Evolutionary conservation across 768 basidiomycete species (phyloP), one percentile per base, ranked within the genome.

Genomic region (Termitomyces sp.): DNA sequence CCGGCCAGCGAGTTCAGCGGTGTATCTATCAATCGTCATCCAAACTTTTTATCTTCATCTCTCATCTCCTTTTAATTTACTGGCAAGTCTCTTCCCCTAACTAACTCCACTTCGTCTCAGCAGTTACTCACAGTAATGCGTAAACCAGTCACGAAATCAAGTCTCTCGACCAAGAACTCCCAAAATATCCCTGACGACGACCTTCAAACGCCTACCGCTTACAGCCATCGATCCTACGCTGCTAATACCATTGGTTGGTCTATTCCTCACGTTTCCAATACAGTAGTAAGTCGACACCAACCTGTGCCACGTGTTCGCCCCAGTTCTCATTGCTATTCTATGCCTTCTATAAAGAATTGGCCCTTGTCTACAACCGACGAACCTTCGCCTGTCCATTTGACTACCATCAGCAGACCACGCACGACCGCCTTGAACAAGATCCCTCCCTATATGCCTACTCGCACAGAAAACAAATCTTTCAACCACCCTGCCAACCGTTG

Each of bases 81-180:
- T 71, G 74, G 75, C 70, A 64, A 68, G 72, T 71, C 55, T 55
- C 57, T 41, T 55, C 55, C 47, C 43, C 34, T 40, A 59, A 48
- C 60, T 54, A 53, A 49, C 55, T 57, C 58, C 47, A 58, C 55
- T 59, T 63, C 56, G 54, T 58, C 62, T 67, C 66, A 58, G 68
- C 58, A 60, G 52, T 62, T 69, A 64, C 66, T 66, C 63, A 64
- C 68, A 71, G 80, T 82, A 80, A 87, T 87, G 84, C 81, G 81
- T 79, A 78, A 81, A 74, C 77, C 79, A 77, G 81, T 84, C 72
- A 78, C 82, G 77, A 77, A 70, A 59, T 64, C 69, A 64, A 62
- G 68, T 53, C 59, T 69, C 62, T 71, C 79, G 74, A 74, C 79
- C 74, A 73, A 72, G 62, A 69, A 62, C 62, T 73, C 71, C 68